Evolutionary conservation across 176 grass and related monocot genomes (phyloP), one percentile per base, ranked within the genome.

Genomic region (Hsuehochloa calcarea): DNA sequence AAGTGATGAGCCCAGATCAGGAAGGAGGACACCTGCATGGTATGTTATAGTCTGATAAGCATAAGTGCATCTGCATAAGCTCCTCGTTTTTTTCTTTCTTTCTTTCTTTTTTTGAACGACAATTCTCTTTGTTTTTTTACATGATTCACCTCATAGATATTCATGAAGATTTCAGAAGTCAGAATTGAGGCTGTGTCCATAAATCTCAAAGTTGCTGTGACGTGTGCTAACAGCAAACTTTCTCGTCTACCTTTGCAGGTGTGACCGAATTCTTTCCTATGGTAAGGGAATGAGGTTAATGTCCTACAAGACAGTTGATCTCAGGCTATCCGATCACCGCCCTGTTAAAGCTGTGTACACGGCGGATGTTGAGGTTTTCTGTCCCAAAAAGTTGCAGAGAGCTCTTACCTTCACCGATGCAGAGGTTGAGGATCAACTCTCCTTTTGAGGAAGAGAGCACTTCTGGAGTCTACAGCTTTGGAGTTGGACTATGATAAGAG

Each of bases 371-470:
- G 96, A 99, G 74, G 91, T 99, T 80, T 99, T 99, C 74, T 86
- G 84, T 50, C 90, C 87, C 23, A 93, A 92, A 70, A 96, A 96
- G 81, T 72, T 99, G 78, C 96, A 94, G 72, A 85, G 96, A 70
- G 96, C 96, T 75, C 93, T 99, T n/a, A 96, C 93, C 29, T 99
- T 99, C 82, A 99, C 96, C 0, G 93, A 99, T 63, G 91, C 93
- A 27, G 93, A 99, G 84, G 80, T 89, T 9, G 93, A 94, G 83
- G 91, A 94, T 31, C 85, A 93, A n/a, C 71, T 98, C 37, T 75
- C 77, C 41, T 70, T 76, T 76, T 6, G 88, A 92, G 64, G 89
- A 98, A 31, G 85, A 97, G 35, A 41, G 39, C 77, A 29, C 65
- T 66, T 83, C 87, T 50, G 78, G 75, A 72, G 78, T 94, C 22